Evolutionary conservation across 768 basidiomycete genomes (phyloP).

Genomic region (Phylloporus sp.): DNA sequence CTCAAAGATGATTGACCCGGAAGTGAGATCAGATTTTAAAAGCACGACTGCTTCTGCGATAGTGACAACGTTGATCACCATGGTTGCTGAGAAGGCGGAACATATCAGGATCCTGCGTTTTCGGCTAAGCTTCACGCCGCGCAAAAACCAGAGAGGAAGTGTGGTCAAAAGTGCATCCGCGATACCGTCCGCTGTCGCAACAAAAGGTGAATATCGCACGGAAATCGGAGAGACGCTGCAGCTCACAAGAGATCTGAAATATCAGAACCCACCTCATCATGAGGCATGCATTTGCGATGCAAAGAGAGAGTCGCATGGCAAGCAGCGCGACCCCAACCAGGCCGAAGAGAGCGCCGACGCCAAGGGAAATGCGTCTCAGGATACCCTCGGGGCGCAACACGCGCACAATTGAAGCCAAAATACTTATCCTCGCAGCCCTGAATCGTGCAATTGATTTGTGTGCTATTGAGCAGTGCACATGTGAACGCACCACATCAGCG

Average conservation of each 20-base stretch:
- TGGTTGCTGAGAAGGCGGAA: conserved; percentile 20
- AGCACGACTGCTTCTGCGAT: conserved; percentile 10
- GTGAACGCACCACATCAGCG: conserved; percentile 9
- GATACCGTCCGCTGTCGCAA: conserved; percentile 17
- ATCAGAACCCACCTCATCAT: not conserved
- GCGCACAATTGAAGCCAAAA: conserved; percentile 22
- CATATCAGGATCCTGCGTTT: conserved; percentile 17
- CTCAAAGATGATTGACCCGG: conserved; percentile 16
- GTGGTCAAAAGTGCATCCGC: conserved; percentile 19
- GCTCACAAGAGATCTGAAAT: conserved; percentile 13
- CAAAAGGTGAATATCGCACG: not conserved
- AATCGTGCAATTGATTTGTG: not conserved
- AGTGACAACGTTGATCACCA: conserved; percentile 20
- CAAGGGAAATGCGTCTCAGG: conserved; percentile 2
- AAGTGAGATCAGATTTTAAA: not conserved
- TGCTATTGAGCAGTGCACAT: not conserved
- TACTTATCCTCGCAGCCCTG: conserved; percentile 25
- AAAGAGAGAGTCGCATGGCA: conserved; percentile 9
- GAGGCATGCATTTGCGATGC: conserved; percentile 6
- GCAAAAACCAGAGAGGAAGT: conserved; percentile 19
- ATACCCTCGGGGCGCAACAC: conserved; percentile 15
- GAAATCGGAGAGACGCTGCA: not conserved
- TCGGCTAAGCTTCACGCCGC: conserved; percentile 9
- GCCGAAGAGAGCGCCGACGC: conserved; percentile 14
- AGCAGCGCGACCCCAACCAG: conserved; percentile 7